Evolutionary conservation across 2,329 filamentous ascomycete species (phyloP), one percentile per base, ranked within the genome.

Genomic region (Fusarium drepaniforme): DNA sequence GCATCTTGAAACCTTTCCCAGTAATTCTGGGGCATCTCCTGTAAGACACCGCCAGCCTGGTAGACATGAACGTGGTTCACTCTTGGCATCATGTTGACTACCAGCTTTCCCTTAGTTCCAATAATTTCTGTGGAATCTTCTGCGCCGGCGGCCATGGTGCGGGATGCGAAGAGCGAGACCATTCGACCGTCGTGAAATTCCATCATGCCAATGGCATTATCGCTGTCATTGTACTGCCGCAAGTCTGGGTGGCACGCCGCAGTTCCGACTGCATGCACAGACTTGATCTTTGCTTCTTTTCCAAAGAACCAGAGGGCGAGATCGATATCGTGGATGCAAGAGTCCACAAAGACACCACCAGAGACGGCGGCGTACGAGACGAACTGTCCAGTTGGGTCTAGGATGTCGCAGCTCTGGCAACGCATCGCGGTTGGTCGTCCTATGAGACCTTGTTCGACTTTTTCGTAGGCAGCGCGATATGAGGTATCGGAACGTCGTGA

Each of bases 111-210:
- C 75, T 88, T 86, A 1, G 91, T 93, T 15, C 91, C 92, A 65
- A 93, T 91, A 72, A 93, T 88, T 82, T 93, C 91, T 0, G 91
- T 92, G 68, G 87, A 89, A 79, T 93, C 92, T 71, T 92, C 89
- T 81, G 93, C 91, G 0, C 92, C 92, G 0, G 89, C 88, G 0
- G 91, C 89, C 88, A 93, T 93, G 89, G 93, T 93, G 16, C 91
- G 86, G 12, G 86, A 89, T 49, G 85, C 87, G 80, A 91, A 93
- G 70, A 92, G 88, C 79, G 92, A 90, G 2, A 90, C 91, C 56
- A 93, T 90, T 78, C 89, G 88, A 51, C 89, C 90, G 61, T 87
- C 87, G 77, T 87, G 88, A 81, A 93, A 93, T 81, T 93, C 91
- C 16, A 93, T 88, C 21, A 93, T 83, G 4, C 90, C 91, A 75